These are phyloP conservation scores for Aureobasidium uvarum DNA, from an alignment of 2,329 filamentous ascomycete genomes.

Conservation along the genomic window DNA sequence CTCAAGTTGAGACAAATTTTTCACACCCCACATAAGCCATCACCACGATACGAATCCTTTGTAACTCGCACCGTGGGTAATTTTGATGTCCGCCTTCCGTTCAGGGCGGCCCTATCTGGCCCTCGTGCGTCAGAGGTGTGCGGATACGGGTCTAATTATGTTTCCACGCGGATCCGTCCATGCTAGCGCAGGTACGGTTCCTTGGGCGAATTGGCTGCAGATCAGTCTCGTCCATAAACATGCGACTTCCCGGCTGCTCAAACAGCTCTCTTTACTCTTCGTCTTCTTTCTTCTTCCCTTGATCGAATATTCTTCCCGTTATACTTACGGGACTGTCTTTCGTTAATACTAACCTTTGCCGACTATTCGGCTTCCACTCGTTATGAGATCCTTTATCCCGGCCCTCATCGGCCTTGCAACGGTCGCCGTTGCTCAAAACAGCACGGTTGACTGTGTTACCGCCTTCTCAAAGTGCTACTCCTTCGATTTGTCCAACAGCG, in stretches of 20 bases:
- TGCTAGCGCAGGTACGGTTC: constrained; percentile 21
- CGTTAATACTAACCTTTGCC: constrained; percentile 8
- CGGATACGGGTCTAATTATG: constrained; percentile 23
- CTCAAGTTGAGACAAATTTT: constrained; percentile 16
- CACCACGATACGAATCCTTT: constrained; percentile 10
- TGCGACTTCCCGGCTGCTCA: neutral
- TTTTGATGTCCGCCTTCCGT: constrained; percentile 15
- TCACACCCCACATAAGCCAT: constrained; percentile 10
- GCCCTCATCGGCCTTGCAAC: constrained; percentile 15
- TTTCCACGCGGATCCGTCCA: constrained; percentile 16
- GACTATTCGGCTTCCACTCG: constrained; percentile 12
- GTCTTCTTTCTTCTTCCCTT: constrained; percentile 13
- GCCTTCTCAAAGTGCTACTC: no score
- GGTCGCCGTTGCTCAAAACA: constrained; percentile 17
- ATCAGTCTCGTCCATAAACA: constrained; percentile 21
- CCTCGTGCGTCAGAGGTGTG: constrained; percentile 18
- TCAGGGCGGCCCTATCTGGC: constrained; percentile 8
- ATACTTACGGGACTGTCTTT: constrained; percentile 2
- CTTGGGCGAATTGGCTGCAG: constrained; percentile 17
- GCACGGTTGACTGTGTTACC: no score
- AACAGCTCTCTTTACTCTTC: neutral
- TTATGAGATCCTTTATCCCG: constrained; percentile 14
- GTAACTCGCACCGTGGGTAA: neutral
- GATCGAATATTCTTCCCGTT: neutral
- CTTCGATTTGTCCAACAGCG: no score